Evolutionary conservation across 768 basidiomycete species (phyloP).

Genomic region (Tremella mesenterica): DNA sequence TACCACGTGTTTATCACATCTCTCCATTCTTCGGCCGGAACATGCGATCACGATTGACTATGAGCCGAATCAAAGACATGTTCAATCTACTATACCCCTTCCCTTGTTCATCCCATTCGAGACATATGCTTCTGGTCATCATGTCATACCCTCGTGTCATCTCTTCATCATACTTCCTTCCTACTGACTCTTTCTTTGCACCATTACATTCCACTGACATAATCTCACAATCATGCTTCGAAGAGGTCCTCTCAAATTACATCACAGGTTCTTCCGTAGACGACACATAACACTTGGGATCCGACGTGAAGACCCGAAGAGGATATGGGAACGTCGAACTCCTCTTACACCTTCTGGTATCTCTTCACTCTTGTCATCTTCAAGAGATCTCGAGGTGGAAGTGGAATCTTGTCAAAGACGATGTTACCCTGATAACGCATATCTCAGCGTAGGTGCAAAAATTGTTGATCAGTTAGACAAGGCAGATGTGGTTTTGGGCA

Average conservation of each 20-base stretch:
- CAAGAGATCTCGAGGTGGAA: constrained; percentile 52
- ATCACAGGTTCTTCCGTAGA: not conserved
- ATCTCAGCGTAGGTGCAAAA: constrained; percentile 64
- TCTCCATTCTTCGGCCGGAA: too few species aligned
- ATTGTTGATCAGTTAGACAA: constrained; percentile 52
- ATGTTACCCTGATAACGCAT: constrained; percentile 60
- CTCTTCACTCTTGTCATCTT: constrained; percentile 52
- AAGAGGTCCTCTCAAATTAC: too few species aligned
- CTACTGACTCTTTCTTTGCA: too few species aligned
- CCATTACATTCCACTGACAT: not conserved
- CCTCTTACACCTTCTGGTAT: constrained; percentile 74
- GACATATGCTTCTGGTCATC: too few species aligned
- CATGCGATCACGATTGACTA: too few species aligned
- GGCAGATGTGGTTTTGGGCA: constrained; percentile 72
- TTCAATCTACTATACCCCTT: too few species aligned
- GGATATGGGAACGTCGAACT: constrained; percentile 79
- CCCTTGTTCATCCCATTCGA: too few species aligned
- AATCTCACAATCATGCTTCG: too few species aligned
- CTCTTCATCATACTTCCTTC: too few species aligned
- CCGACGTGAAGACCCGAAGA: constrained; percentile 64
- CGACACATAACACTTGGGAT: constrained; percentile 49
- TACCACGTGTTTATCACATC: too few species aligned
- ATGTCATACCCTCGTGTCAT: too few species aligned
- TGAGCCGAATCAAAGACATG: too few species aligned
- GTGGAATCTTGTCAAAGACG: constrained; percentile 69